A percentile compares a stretch with the other conserved stretches of the same genome.
Evolutionary conservation across 2,329 filamentous ascomycete genomes (phyloP).

Genomic region (Paracoccidioides brasiliensis): DNA sequence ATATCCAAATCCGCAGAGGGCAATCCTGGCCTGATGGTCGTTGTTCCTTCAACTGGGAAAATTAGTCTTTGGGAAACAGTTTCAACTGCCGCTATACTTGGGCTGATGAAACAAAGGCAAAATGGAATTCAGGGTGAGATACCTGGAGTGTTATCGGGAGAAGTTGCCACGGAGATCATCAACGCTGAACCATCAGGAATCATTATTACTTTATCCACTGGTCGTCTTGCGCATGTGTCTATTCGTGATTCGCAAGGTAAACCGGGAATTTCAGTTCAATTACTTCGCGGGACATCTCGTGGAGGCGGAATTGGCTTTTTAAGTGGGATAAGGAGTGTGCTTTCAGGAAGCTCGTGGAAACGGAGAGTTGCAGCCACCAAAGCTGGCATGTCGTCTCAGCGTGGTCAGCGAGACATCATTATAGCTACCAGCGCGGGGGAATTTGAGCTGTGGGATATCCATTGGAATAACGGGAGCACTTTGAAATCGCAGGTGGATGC

Average conservation of each 20-base stretch:
- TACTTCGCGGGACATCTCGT: slow-evolving; percentile 51
- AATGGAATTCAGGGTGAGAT: slow-evolving; percentile 66
- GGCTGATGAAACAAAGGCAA: slow-evolving; percentile 68
- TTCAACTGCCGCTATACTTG: slow-evolving; percentile 71
- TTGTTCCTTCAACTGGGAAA: slow-evolving; percentile 72
- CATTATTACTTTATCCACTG: slow-evolving; percentile 70
- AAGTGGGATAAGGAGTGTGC: slow-evolving; percentile 63
- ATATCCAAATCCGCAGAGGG: slow-evolving; percentile 66
- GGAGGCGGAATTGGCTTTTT: slow-evolving; percentile 54
- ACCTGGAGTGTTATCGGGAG: slow-evolving; percentile 61
- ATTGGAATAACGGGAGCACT: slow-evolving; percentile 72
- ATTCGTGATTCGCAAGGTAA: slow-evolving; percentile 79
- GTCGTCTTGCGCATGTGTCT: slow-evolving; percentile 73
- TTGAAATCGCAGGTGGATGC: slow-evolving; percentile 60
- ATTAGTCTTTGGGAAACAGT: slow-evolving; percentile 94
- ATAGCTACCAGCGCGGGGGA: slow-evolving; percentile 64
- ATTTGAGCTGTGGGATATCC: slow-evolving; percentile 76
- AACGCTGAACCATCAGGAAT: slow-evolving; percentile 82
- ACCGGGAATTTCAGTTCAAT: slow-evolving; percentile 64
- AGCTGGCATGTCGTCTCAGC: slow-evolving; percentile 55
- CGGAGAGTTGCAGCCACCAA: slow-evolving; percentile 71
- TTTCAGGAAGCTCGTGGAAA: slow-evolving; percentile 56
- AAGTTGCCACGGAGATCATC: slow-evolving; percentile 62
- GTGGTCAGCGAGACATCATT: slow-evolving; percentile 75
- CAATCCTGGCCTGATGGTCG: slow-evolving; percentile 73